Conservation (phyloP, 768 basidiomycete genomes). For the Leccinum boreale region DNA sequence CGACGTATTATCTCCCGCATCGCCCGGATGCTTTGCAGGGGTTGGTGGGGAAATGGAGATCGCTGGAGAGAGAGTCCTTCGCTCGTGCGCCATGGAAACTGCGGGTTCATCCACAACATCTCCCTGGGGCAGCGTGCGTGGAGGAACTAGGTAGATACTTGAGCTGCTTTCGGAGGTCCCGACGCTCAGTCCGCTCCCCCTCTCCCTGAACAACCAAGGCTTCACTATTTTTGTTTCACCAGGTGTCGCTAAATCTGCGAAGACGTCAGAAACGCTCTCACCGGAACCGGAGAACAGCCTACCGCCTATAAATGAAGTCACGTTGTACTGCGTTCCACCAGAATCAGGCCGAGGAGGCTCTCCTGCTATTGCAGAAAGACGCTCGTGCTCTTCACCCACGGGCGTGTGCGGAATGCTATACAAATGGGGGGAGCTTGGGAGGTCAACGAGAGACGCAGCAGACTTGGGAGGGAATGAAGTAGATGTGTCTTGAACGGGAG, state of each 20-base stretch:
- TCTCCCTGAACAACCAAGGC: background rate
- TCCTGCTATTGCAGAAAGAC: slow-evolving; percentile 11
- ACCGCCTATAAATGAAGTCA: slow-evolving; percentile 71
- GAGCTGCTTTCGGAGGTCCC: background rate
- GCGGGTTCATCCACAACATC: background rate
- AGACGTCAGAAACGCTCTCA: slow-evolving; percentile 1
- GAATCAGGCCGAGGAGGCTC: slow-evolving; percentile 34
- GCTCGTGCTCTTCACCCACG: slow-evolving; percentile 10
- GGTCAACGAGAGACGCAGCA: slow-evolving; percentile 23
- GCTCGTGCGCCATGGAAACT: background rate
- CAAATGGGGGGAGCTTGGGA: slow-evolving; percentile 14
- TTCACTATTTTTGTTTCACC: slow-evolving; percentile 9
- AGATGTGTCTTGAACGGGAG: slow-evolving; percentile 1
- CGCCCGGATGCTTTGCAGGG: background rate
- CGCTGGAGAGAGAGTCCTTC: slow-evolving; percentile 15
- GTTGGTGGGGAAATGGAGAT: slow-evolving; percentile 19
- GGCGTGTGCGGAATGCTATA: slow-evolving; percentile 19
- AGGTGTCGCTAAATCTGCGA: slow-evolving; percentile 35
- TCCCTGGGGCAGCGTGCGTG: background rate
- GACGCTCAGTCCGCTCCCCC: slow-evolving; percentile 2
- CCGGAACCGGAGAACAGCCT: slow-evolving; percentile 14
- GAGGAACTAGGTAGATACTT: background rate
- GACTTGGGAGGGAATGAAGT: slow-evolving; percentile 25
- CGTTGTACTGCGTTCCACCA: slow-evolving; percentile 59
- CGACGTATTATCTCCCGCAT: slow-evolving; percentile 24